Evolutionary conservation across 2,329 filamentous ascomycete species (phyloP), one percentile per base, ranked within the genome.

Genomic region (Neofusicoccum sp.): DNA sequence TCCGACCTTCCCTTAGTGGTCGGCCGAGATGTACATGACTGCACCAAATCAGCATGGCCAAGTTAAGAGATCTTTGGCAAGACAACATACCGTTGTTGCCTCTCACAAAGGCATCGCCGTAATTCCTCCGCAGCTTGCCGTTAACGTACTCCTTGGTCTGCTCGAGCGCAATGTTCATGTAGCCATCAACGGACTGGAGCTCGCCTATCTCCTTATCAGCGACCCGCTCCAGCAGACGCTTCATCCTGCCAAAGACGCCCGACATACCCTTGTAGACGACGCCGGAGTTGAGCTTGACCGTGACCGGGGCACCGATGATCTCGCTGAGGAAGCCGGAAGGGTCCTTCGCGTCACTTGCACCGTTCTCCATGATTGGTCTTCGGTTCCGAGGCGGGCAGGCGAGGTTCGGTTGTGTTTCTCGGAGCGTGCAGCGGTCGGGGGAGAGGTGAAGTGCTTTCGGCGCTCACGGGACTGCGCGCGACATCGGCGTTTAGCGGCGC

Each of bases 131-230:
- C 78, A 94, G 87, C 67, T 88, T 86, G 45, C 93, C 94, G 73
- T 96, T 90, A 69, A 97, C 90, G 70, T 89, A 93, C 79, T 99
- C 95, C 68, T 92, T 89, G 22, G 93, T 96, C 80, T 97, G 95
- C 78, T 99, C 95, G 34, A 99, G 86, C 11, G 95, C 94, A 76
- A 99, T 97, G 80, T 99, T 99, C 95, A 99, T 99, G 80, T 98
- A 99, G 59, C 95, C 95, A 77, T 99, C 95, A 56, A 99, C 94
- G 0, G 93, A 97, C 76, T 98, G 93, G 41, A 98, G 85, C 76
- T 97, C 93, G 70, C 95, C 94, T 97, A 66, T 33, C 14, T 34
- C 9, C n/a, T 70, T 34, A 41, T 14, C 34, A 12, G 22, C 8
- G 29, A 33, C 45, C 37, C 37, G 7, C 37, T 22, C 29, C 7